Evolutionary conservation across 768 basidiomycete species (phyloP), one percentile per base, ranked within the genome.

Genomic region (Rubroboletus pulcherrimus): DNA sequence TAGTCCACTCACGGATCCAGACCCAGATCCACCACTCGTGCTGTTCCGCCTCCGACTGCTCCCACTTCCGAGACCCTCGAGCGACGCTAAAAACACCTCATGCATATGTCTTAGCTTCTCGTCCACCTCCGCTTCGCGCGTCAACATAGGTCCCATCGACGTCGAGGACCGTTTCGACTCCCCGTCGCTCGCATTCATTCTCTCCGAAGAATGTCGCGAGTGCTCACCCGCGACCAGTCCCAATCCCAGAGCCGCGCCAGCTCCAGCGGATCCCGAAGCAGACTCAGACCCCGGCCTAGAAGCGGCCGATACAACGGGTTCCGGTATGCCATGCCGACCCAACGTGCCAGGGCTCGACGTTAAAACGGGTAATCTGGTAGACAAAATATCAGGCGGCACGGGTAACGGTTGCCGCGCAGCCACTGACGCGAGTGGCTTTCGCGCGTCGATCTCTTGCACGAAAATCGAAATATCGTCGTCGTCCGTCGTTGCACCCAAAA

Each of bases 381-480:
- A n/a, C n/a, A 26, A 6, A 1, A 12, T 19, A 8, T 58, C 58
- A 2, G 54, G 33, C 1, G 55, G 34, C 1, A 11, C 26, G 10
- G 59, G 44, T 17, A 43, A 30, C 7, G 63, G 55, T 34, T 54
- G 61, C 34, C 66, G 56, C 26, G 63, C 60, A 26, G 52, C 54
- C n/a, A 46, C 61, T 7, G 54, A 64, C 35, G 63, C 61, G 8
- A 91, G 73, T 4, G 89, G 88, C 63, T 83, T 85, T 26, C 86
- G 78, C 26, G 80, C 73, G 61, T 89, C 89, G 48, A 89, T 89
- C 45, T 90, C 86, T 63, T 86, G 84, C 40, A 91, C 85, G 62
- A 91, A 91, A 12, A 79, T 75, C 5, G 88, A 89, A 30, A 91
- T 83, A 49, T 90, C 89, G 60, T 89, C 88, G 61, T 91, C 86